Percentiles rank a stretch among this genome's conserved stretches.
phyloP scores from a whole-genome alignment of 371 early-diverging fungal genomes.

The Mucor piriformis region DNA sequence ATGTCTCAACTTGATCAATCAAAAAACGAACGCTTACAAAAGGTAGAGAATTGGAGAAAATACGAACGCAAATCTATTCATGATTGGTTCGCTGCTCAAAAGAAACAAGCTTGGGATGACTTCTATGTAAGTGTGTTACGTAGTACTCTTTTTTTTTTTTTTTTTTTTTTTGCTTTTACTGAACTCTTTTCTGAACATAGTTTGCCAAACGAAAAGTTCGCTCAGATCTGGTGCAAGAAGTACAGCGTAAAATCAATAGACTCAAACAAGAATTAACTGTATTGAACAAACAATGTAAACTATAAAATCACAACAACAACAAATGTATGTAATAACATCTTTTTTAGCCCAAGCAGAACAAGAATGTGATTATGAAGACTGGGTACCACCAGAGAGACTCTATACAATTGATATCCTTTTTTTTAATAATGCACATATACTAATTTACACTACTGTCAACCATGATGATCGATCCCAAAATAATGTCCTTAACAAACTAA shows the following conservation, averaged over 20 bases:
- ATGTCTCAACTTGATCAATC: slow-evolving; percentile 30
- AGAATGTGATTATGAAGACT: slow-evolving; percentile 22
- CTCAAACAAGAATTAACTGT: slow-evolving; percentile 20
- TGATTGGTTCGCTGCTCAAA: slow-evolving; percentile 37
- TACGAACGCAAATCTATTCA: slow-evolving; percentile 25
- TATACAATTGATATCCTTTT: slow-evolving; percentile 41
- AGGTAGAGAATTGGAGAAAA: slow-evolving; percentile 27
- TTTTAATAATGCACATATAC: background rate
- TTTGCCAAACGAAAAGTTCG: slow-evolving; percentile 23
- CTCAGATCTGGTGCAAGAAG: slow-evolving; percentile 18
- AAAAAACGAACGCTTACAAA: slow-evolving; percentile 21
- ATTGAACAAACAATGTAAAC: slow-evolving; percentile 27
- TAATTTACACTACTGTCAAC: background rate
- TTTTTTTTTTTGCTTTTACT: slow-evolving; percentile 1
- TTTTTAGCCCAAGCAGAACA: slow-evolving; percentile 1
- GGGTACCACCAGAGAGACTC: slow-evolving; percentile 35
- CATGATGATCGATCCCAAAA: background rate
- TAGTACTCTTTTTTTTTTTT: background rate
- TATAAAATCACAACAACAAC: background rate
- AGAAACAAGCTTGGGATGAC: slow-evolving; percentile 34
- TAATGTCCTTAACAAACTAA: slow-evolving; percentile 20
- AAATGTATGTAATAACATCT: no score
- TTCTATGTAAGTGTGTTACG: slow-evolving; percentile 28
- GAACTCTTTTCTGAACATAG: slow-evolving; percentile 18
- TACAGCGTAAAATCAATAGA: slow-evolving; percentile 21